Evolutionary conservation across 2,329 filamentous ascomycete species (phyloP).

Genomic region (Botrytis paeoniae): DNA sequence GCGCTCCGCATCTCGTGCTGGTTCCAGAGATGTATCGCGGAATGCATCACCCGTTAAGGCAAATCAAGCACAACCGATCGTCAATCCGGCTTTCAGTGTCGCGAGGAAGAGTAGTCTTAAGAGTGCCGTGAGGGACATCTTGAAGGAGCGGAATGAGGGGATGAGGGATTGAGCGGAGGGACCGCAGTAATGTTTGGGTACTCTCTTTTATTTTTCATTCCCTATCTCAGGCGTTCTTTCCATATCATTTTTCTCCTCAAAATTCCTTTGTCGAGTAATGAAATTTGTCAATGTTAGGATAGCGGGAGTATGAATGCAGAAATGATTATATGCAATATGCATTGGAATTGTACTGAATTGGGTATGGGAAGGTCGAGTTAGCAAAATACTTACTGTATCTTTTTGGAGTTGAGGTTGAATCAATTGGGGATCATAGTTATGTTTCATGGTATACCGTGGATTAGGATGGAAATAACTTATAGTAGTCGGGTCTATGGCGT

Average conservation of each 20-base stretch:
- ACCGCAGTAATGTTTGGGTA: neutral
- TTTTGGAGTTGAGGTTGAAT: neutral
- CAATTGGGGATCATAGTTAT: neutral
- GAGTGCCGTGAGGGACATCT: constrained; percentile 8
- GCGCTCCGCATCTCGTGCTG: neutral
- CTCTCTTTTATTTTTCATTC: neutral
- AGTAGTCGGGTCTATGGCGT: neutral
- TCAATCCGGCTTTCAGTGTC: neutral
- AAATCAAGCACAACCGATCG: constrained; percentile 7
- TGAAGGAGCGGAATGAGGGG: constrained; percentile 2
- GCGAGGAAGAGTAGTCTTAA: constrained; percentile 7
- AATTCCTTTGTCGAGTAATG: neutral
- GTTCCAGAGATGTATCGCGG: constrained; percentile 7
- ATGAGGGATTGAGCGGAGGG: neutral
- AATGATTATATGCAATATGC: constrained; percentile 9
- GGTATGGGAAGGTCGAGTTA: neutral
- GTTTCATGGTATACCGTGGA: neutral
- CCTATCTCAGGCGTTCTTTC: neutral
- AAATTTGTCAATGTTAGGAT: neutral
- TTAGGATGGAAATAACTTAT: neutral
- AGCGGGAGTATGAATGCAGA: constrained; percentile 7
- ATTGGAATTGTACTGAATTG: constrained; percentile 9
- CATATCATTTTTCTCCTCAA: neutral
- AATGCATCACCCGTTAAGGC: constrained; percentile 7
- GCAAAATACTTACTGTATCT: neutral